A percentile compares a stretch with the other conserved stretches of the same genome.
Conservation (phyloP, 2,329 filamentous ascomycete species). For the Trichoderma sp. region DNA sequence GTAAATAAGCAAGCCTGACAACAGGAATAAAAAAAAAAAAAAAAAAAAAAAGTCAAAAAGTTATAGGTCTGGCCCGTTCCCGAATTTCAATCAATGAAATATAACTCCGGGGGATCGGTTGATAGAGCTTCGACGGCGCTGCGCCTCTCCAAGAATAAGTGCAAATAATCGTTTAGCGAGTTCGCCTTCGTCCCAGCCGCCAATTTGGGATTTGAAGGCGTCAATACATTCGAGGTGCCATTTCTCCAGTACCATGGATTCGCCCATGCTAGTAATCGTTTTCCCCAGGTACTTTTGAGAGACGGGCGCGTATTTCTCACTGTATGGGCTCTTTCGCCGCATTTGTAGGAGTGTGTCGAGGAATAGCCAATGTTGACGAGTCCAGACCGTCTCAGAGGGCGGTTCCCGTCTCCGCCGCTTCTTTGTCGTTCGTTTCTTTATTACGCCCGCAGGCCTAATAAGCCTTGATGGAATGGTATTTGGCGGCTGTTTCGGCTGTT, state of each 20-base stretch:
- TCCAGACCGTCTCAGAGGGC: slow-evolving; percentile 50
- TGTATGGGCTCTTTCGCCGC: slow-evolving; percentile 46
- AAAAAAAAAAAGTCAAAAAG: too few relatives aligned
- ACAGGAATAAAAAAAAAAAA: not conserved
- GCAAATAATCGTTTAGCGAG: slow-evolving; percentile 56
- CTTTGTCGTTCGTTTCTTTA: slow-evolving; percentile 22
- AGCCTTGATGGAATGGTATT: not conserved
- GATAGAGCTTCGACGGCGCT: slow-evolving; percentile 29
- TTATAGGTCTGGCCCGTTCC: too few relatives aligned
- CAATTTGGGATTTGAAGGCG: slow-evolving; percentile 52
- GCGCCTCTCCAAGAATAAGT: slow-evolving; percentile 53
- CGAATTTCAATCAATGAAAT: slow-evolving; percentile 35
- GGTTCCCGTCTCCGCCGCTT: slow-evolving; percentile 25
- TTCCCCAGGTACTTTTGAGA: slow-evolving; percentile 49
- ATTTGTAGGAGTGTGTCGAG: slow-evolving; percentile 55
- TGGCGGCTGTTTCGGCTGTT: slow-evolving; percentile 2
- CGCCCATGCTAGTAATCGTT: slow-evolving; percentile 49
- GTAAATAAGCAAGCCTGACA: not conserved
- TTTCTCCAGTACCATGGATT: slow-evolving; percentile 50
- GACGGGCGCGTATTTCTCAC: slow-evolving; percentile 33
- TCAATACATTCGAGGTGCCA: slow-evolving; percentile 63
- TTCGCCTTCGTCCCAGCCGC: slow-evolving; percentile 51
- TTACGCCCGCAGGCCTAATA: not conserved
- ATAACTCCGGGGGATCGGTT: slow-evolving; percentile 31
- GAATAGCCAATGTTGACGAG: slow-evolving; percentile 54